These are phyloP conservation scores for Leccinum fallax DNA, from an alignment of 1,284 basidiomycete species.

Conservation along the genomic window DNA sequence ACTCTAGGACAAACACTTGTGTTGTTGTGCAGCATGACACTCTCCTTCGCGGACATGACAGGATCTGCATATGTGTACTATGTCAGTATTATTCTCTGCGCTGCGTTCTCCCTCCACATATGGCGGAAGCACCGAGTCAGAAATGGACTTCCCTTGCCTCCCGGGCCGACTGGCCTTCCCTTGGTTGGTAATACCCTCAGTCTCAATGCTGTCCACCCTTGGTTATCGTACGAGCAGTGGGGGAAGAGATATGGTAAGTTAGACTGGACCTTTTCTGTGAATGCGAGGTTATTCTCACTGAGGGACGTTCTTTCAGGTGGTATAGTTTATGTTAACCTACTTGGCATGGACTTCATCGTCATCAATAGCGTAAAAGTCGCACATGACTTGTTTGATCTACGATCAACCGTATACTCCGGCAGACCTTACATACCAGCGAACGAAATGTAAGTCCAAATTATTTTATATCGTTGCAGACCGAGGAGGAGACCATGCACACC, in stretches of 20 bases:
- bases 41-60: neutral
- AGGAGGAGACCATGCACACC: neutral
- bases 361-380: conserved; percentile 41
- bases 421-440: conserved; percentile 34
- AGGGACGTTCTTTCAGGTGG: conserved; percentile 27
- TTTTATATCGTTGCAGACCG: neutral
- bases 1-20: neutral
- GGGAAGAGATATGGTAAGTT: conserved; percentile 32
- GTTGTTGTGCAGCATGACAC: neutral
- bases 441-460: conserved; percentile 15
- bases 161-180: conserved; percentile 33
- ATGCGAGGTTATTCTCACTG: neutral
- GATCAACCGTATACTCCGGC: conserved; percentile 44
- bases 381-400: conserved; percentile 43
- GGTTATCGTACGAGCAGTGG: conserved; percentile 34
- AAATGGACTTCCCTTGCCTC: conserved; percentile 29
- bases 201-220: conserved; percentile 22
- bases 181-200: conserved; percentile 29
- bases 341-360: conserved; percentile 42
- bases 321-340: conserved; percentile 36
- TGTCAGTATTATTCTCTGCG: conserved; percentile 12
- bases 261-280: neutral
- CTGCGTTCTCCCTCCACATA: conserved; percentile 2
- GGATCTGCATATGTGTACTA: conserved; percentile 7
- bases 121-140: conserved; percentile 21